Evolutionary conservation across 371 early-diverging fungal genomes (phyloP).

Genomic region (Coemansia sp.): DNA sequence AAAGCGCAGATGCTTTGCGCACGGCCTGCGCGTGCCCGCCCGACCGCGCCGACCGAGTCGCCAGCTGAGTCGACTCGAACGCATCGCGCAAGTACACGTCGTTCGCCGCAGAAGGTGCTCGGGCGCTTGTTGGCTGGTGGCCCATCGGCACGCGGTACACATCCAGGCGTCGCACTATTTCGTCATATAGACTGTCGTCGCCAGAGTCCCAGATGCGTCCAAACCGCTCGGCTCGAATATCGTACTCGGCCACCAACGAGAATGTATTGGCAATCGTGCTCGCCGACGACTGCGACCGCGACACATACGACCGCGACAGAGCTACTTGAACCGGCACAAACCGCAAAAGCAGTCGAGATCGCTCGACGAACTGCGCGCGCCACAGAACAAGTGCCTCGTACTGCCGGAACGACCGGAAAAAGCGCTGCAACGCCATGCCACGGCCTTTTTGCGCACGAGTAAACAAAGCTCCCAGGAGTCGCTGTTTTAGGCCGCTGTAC

Average conservation of each 20-base stretch:
- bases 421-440: conserved; percentile 33
- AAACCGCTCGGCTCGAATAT: conserved; percentile 31
- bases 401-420: conserved; percentile 46
- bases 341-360: conserved; percentile 35
- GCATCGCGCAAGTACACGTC: conserved; percentile 45
- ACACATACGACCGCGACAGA: conserved; percentile 29
- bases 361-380: conserved; percentile 49
- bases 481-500: conserved; percentile 42
- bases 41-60: conserved; percentile 34
- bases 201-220: conserved; percentile 43
- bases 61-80: conserved; percentile 32
- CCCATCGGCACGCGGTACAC: conserved; percentile 48
- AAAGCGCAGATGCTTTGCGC: conserved; percentile 42
- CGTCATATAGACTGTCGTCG: conserved; percentile 6
- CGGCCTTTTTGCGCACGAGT: conserved; percentile 18
- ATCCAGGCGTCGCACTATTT: conserved; percentile 40
- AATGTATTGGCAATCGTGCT: conserved; percentile 37
- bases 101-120: conserved; percentile 39
- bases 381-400: conserved; percentile 52
- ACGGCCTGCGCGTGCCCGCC: conserved; percentile 48
- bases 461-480: conserved; percentile 39
- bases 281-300: conserved; percentile 17
- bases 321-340: conserved; percentile 49
- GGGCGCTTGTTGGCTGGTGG: neutral
- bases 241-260: conserved; percentile 47